A percentile compares a stretch with the other conserved stretches of the same genome.
These are phyloP conservation scores for Thraustochytrium aureum DNA, from an alignment of 352 stramenopile species.

Conservation along the genomic window DNA sequence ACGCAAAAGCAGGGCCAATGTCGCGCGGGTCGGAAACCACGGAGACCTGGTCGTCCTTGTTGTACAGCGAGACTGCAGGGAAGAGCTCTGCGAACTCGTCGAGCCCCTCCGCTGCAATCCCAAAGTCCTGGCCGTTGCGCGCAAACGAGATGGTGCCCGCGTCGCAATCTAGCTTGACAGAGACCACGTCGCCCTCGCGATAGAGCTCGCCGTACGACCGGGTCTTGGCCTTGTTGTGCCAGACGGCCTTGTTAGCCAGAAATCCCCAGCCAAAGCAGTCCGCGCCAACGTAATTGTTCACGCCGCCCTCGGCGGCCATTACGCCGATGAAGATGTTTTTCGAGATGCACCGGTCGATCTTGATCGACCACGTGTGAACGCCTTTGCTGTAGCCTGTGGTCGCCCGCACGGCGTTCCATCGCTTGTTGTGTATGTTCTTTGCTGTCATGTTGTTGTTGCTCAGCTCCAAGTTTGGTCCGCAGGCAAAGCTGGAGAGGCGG, in stretches of 20 bases:
- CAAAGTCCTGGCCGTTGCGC: conserved; percentile 76
- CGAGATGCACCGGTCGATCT: conserved; percentile 89
- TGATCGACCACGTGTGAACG: conserved; percentile 74
- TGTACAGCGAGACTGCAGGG: conserved; percentile 89
- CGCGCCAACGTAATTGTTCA: conserved; percentile 95
- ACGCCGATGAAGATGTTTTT: conserved; percentile 97
- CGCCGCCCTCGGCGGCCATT: conserved; percentile 78
- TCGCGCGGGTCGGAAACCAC: conserved; percentile 63
- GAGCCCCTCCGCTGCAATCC: conserved; percentile 78
- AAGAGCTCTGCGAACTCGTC: conserved; percentile 82
- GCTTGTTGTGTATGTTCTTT: conserved; percentile 73
- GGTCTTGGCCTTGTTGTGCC: conserved; percentile 93
- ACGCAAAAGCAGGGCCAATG: background rate
- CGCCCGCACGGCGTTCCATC: conserved; percentile 80
- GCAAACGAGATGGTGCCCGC: conserved; percentile 73
- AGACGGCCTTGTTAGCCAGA: conserved; percentile 97
- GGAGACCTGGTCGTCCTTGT: conserved; percentile 75
- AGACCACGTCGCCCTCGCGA: conserved; percentile 73
- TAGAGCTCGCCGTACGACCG: conserved; percentile 80
- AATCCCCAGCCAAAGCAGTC: conserved; percentile 97
- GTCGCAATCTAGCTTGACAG: conserved; percentile 75
- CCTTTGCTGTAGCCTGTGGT: conserved; percentile 70
- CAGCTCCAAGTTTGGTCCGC: conserved; percentile 73
- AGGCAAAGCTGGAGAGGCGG: conserved; percentile 22
- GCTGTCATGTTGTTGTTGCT: conserved; percentile 69